Base-by-base conservation (phyloP, 2,329 filamentous ascomycete species). In the Xylariales sp. region DNA sequence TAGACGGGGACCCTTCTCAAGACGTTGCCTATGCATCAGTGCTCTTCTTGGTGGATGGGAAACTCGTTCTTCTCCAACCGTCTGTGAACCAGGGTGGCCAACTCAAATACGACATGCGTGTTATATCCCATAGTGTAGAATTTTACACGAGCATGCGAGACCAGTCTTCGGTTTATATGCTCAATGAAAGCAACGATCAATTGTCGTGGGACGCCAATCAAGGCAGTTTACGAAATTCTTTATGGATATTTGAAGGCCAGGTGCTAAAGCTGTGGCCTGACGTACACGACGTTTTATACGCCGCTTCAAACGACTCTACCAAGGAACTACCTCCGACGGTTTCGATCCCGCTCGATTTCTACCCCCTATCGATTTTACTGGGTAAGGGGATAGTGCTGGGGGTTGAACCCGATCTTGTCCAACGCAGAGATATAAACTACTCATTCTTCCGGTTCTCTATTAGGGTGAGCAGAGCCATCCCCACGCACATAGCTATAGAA, bases 71-170 rank as follows among this genome's bases (percentile, higher is more conserved):
- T 45, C 85, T 99, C 56, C 93, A 97, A 71, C 95, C 96, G 1
- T 94, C 93, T 0, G 84, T 93, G 5, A 94, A 92, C 59, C 92
- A 93, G 56, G 88, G 91, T 50, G 92, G 93, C 5, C 91, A 94
- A 73, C 85, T 97, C 59, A 98, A 97, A 82, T 99, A 99, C 77
- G 95, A 98, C 77, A 99, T 99, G 96, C 91, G 94, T 9, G 91
- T 98, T 67, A 91, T 99, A 76, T 94, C 94, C 12, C 93, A 97
- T 75, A 97, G 97, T 75, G 94, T 98, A 48, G 96, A 99, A 78
- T 98, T 96, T 75, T 97, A 97, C 78, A 91, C 91, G 62, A 89
- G 96, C 74, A 97, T 97, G 89, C 90, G 94, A 71, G 96, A 99
- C 76, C 92, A 97, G 75, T 89, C 89, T 6, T 80, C 82, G 45